Evolutionary conservation across 2,329 filamentous ascomycete genomes (phyloP).

Genomic region (Sporothrix luriei): DNA sequence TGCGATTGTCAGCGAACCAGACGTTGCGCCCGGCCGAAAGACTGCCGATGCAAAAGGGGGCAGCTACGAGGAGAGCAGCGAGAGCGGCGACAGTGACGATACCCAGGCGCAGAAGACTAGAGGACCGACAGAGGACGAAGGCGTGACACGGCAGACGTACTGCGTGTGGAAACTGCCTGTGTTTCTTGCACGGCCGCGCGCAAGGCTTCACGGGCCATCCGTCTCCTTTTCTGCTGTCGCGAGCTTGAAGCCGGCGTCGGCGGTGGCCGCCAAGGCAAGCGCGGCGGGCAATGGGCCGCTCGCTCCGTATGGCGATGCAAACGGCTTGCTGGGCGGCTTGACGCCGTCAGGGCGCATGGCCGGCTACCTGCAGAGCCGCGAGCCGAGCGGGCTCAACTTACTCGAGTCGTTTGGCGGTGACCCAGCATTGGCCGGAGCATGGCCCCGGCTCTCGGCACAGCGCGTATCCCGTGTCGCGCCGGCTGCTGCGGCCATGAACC

Average conservation of each 20-base stretch:
- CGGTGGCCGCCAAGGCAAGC: slow-evolving; percentile 46
- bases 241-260: slow-evolving; percentile 58
- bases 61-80: slow-evolving; percentile 20
- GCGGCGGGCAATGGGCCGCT: slow-evolving; percentile 44
- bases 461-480: slow-evolving; percentile 75
- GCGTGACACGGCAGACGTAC: slow-evolving; percentile 50
- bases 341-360: slow-evolving; percentile 15
- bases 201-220: slow-evolving; percentile 66
- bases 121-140: slow-evolving; percentile 33
- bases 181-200: slow-evolving; percentile 61
- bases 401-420: slow-evolving; percentile 72
- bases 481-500: slow-evolving; percentile 55
- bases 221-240: slow-evolving; percentile 66
- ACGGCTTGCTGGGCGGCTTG: slow-evolving; percentile 8
- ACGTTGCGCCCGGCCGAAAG: slow-evolving; percentile 35
- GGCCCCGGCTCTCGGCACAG: slow-evolving; percentile 70
- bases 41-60: slow-evolving; percentile 23
- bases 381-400: slow-evolving; percentile 73
- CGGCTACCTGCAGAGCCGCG: slow-evolving; percentile 69
- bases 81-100: slow-evolving; percentile 32
- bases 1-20: slow-evolving; percentile 51
- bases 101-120: neutral
- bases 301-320: neutral
- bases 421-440: slow-evolving; percentile 61
- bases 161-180: slow-evolving; percentile 64